Conservation (phyloP, 2,329 filamentous ascomycete species). For the Colletotrichum orchidophilum region DNA sequence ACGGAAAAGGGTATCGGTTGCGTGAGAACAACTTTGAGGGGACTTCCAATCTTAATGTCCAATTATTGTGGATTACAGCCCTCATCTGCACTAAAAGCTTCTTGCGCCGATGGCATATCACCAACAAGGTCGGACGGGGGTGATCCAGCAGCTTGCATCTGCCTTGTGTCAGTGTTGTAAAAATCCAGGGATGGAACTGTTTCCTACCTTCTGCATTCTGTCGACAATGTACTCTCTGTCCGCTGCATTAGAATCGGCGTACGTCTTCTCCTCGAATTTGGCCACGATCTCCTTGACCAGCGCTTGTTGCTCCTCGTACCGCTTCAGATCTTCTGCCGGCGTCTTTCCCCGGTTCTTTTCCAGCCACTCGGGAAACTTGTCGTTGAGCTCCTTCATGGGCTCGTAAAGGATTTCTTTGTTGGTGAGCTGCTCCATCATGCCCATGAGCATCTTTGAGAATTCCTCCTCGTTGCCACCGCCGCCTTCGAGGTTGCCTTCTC, state of each 20-base stretch:
- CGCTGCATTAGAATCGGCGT: conserved; percentile 81
- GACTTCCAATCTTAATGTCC: conserved; percentile 33
- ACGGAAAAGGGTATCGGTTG: conserved; percentile 1
- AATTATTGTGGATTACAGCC: conserved; percentile 69
- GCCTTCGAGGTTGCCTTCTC: conserved; percentile 67
- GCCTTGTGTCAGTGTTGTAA: conserved; percentile 35
- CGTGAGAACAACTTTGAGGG: conserved; percentile 38
- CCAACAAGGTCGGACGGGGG: conserved; percentile 92
- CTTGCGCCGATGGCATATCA: conserved; percentile 85
- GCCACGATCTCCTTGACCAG: conserved; percentile 87
- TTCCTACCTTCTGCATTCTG: conserved; percentile 90
- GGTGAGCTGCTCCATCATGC: conserved; percentile 99
- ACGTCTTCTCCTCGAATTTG: conserved; percentile 85
- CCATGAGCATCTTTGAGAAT: conserved; percentile 92
- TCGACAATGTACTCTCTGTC: conserved; percentile 95
- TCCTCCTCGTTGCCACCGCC: conserved; percentile 76
- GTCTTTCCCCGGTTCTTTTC: conserved; percentile 76
- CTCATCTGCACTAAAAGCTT: conserved; percentile 71
- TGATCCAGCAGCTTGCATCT: conserved; percentile 98
- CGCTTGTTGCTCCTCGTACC: conserved; percentile 82
- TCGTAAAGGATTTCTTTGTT: conserved; percentile 99
- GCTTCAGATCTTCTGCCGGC: conserved; percentile 75
- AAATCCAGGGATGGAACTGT: conserved; percentile 2
- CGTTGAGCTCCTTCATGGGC: conserved; percentile 95
- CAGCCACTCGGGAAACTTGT: conserved; percentile 93